Evolutionary conservation across 176 grass and related monocot species (phyloP).

Genomic region (Avena atlantica): DNA sequence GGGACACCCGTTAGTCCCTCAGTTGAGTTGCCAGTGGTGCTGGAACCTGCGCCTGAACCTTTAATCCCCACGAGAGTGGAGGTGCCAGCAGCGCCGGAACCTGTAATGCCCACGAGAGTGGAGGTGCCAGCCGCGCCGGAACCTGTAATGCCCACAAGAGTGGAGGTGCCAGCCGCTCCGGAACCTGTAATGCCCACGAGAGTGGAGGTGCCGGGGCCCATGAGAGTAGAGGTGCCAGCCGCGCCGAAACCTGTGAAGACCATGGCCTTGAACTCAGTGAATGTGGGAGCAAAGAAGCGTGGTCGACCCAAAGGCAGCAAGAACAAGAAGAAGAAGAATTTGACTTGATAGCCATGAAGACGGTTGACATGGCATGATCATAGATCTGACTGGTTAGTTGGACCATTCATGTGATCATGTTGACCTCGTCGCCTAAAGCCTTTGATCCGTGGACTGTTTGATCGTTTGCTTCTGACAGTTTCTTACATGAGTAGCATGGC

Average conservation of each 20-base stretch:
- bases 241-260: not conserved
- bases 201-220: conserved; percentile 12
- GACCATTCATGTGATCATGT: conserved; percentile 5
- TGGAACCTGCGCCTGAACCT: not conserved
- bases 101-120: conserved; percentile 37
- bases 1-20: conserved; percentile 17
- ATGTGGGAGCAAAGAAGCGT: conserved; percentile 59
- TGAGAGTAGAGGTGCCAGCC: conserved; percentile 31
- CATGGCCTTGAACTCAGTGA: conserved; percentile 29
- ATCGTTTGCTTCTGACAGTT: conserved; percentile 19
- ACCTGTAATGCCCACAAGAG: conserved; percentile 20
- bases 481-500: conserved; percentile 10
- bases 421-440: conserved; percentile 12
- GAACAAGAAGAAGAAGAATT: conserved; percentile 52
- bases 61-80: conserved; percentile 39
- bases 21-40: conserved; percentile 17
- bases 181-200: conserved; percentile 31
- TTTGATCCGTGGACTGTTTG: conserved; percentile 14
- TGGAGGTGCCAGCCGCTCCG: conserved; percentile 7
- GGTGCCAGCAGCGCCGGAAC: conserved; percentile 7
- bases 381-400: conserved; percentile 20
- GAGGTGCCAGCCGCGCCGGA: not conserved
- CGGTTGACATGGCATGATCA: conserved; percentile 12
- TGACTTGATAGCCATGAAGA: conserved; percentile 38
- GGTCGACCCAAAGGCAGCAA: conserved; percentile 64